Percentiles rank a stretch among this genome's conserved stretches.
Evolutionary conservation across 202 grass and related monocot genomes (phyloP).

Genomic region (Digitaria exilis): DNA sequence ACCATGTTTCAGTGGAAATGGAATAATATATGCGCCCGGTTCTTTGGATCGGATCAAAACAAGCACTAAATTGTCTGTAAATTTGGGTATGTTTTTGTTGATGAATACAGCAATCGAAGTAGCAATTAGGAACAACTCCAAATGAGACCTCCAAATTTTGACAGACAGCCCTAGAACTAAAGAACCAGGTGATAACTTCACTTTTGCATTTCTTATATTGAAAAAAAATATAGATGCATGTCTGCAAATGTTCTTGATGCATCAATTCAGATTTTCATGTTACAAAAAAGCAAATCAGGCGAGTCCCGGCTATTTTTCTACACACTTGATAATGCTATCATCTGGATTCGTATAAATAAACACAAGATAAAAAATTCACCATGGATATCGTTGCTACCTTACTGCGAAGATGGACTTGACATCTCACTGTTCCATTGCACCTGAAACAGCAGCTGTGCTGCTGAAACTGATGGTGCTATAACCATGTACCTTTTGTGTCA

Average conservation of each 20-base stretch:
- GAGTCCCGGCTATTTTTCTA: neutral
- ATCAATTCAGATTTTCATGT: neutral
- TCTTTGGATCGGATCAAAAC: neutral
- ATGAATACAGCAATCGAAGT: neutral
- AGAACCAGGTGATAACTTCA: neutral
- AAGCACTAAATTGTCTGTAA: neutral
- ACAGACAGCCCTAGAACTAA: neutral
- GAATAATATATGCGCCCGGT: neutral
- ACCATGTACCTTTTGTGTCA: conserved; percentile 7
- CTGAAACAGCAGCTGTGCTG: neutral
- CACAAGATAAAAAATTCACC: neutral
- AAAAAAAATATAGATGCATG: neutral
- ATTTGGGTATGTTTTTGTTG: neutral
- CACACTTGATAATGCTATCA: neutral
- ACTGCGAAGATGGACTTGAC: neutral
- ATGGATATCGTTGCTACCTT: neutral
- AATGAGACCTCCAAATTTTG: neutral
- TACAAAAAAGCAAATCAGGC: neutral
- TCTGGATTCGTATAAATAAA: neutral
- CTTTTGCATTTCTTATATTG: neutral
- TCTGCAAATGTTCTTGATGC: neutral
- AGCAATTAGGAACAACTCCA: neutral
- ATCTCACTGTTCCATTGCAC: neutral
- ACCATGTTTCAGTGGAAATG: neutral
- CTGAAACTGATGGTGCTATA: neutral